Evolutionary conservation across 2,329 filamentous ascomycete species (phyloP), one percentile per base, ranked within the genome.

Genomic region (Trichophyton equinum): DNA sequence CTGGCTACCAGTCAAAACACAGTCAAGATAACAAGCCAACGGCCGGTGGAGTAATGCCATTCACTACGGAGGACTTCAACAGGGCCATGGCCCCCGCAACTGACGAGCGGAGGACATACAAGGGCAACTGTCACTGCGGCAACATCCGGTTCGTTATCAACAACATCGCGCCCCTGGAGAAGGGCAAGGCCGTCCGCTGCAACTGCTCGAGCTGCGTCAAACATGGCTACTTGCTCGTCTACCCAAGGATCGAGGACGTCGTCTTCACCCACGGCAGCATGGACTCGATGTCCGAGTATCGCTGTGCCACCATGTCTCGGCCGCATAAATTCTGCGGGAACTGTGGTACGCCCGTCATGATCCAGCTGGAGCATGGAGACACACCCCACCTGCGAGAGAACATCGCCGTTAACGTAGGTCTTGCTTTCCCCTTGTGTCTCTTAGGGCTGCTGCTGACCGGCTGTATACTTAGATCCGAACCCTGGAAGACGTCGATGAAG

Each of bases 141-240:
- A 63, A 62, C 27, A 61, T 69, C 13, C 61, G 60, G 6, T 69
- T 64, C 57, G 63, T 60, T 8, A 58, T 68, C 18, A 30, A 53
- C 5, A 60, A 53, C 3, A 60, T 65, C 4, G 64, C 65, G n/a
- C 51, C 63, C 4, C 60, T 68, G 15, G 61, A 67, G n/a, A 53
- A 64, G 18, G 36, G 62, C 27, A 60, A 63, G 42, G 59, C 66
- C 8, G 63, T 65, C 8, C 42, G 49, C 13, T 70, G 68, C 46
- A 67, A 68, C 51, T 70, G 68, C 60, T 67, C 65, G 56, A 58
- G 67, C 38, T 70, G 68, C 61, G 63, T 64, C 18, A 56, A 59
- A 18, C 61, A 64, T 20, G 64, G 64, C 18, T 65, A 65, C 30
- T 27, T 63, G 33, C 53, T 63, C 30, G 55, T 80, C 18, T 80